These are phyloP conservation scores for Pythium coloratum DNA, from an alignment of 352 stramenopile species.

Conservation along the genomic window DNA sequence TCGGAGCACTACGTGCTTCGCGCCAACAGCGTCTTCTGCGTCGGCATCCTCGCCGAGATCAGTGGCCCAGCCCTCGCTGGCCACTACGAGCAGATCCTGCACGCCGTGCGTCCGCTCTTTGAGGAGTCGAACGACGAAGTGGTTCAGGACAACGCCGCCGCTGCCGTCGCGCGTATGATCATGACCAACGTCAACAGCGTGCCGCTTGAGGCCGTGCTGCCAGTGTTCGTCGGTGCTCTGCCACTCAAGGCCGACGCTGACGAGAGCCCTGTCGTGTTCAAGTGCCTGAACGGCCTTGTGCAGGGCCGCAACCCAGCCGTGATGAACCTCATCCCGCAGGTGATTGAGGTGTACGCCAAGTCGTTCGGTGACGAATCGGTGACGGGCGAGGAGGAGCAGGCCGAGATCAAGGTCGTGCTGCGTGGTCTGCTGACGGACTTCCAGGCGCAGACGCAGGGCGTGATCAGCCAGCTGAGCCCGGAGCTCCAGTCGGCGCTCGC, in stretches of 20 bases:
- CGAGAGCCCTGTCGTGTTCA: constrained; percentile 96
- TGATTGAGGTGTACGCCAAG: constrained; percentile 84
- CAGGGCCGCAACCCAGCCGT: constrained; percentile 86
- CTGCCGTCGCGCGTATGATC: constrained; percentile 94
- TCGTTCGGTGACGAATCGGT: constrained; percentile 56
- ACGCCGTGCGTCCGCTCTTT: constrained; percentile 91
- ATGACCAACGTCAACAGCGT: constrained; percentile 73
- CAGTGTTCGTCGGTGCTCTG: constrained; percentile 91
- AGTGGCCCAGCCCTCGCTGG: constrained; percentile 69
- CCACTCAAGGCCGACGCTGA: constrained; percentile 97
- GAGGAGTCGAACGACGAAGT: constrained; percentile 83
- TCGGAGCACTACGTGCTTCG: constrained; percentile 93
- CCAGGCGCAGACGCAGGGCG: constrained; percentile 78
- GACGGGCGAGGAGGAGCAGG: constrained; percentile 74
- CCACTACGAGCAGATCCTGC: constrained; percentile 91
- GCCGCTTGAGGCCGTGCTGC: constrained; percentile 92
- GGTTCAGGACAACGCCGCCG: constrained; percentile 92
- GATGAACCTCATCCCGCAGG: constrained; percentile 65
- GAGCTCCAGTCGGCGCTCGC: constrained; percentile 64
- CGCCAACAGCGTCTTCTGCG: constrained; percentile 94
- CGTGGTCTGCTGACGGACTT: constrained; percentile 65
- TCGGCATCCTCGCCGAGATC: constrained; percentile 91
- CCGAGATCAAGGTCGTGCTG: constrained; percentile 69
- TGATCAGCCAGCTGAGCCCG: constrained; percentile 70
- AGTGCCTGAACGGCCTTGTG: constrained; percentile 92